Base-by-base conservation (phyloP, 805 yeast species). In the Nakazawaea ishiwadae region DNA sequence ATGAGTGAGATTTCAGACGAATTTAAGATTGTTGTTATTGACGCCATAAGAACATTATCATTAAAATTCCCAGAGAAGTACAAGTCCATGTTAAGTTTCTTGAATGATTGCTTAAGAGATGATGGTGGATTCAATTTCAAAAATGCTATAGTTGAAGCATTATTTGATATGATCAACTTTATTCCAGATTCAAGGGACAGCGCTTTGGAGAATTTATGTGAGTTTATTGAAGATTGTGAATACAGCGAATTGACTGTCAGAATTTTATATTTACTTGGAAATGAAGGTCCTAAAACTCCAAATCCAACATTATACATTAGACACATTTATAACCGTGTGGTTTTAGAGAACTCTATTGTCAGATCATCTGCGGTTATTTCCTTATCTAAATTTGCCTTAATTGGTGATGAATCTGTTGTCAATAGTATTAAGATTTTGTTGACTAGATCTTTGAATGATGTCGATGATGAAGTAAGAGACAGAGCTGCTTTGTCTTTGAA, bases 161-260 rank as follows among this genome's bases (percentile, higher is more conserved):
- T 93, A 50, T 87, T 90, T 51, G 98, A 91, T 60, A 74, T 93
- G 62, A 86, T 93, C 52, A 82, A 84, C 51, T 88, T 83, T 56
- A 81, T 88, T 46, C 96, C 96, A 16, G 79, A 72, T 48, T 87
- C 95, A 11, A 78, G 86, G 55, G 93, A 85, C 52, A 63, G 76
- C 37, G 95, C 96, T 17, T 70, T 93, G 55, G 88, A 85, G 65
- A 83, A 83, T 61, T 73, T 93, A 53, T 89, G 98, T 72, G 99
- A 93, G 63, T 90, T 89, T 58, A 93, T 93, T 54, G 99, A 93
- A 66, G 99, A 93, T 70, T 93, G 98, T 68, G 99, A 93, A 66
- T 91, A 75, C 67, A 85, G 96, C 23, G 96, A 89, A 64, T 78
- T 93, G 47, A 79, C 95, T 20, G 96, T 90, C n/a, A 79, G 98